A percentile compares a stretch with the other conserved stretches of the same genome.
phyloP scores from a whole-genome alignment of 352 stramenopile species.

The Globisporangium sylvaticum region DNA sequence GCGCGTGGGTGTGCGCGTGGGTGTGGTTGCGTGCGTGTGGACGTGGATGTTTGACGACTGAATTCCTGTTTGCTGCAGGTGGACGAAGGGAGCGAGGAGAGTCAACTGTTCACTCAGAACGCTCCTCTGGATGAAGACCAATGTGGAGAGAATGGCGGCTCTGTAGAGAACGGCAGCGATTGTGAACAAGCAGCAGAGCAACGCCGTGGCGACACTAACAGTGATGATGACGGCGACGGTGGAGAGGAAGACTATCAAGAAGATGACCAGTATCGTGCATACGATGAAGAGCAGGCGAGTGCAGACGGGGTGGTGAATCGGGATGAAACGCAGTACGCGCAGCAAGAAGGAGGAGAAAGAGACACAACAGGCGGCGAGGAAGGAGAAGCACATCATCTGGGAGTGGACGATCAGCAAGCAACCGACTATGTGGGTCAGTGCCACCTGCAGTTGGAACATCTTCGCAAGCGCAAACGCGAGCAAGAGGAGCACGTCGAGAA shows the following conservation, averaged over 20 bases:
- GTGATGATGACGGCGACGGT: not conserved
- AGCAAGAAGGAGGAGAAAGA: not conserved
- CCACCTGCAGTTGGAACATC: not conserved
- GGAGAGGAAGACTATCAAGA: not conserved
- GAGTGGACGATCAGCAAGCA: not conserved
- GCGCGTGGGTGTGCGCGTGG: not conserved
- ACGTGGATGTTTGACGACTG: not conserved
- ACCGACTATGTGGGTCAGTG: conserved; percentile 5
- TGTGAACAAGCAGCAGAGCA: not conserved
- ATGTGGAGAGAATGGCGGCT: not conserved
- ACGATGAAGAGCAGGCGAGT: not conserved
- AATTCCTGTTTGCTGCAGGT: not conserved
- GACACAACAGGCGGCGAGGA: not conserved
- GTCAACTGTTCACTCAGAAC: not conserved
- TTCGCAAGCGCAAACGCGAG: conserved; percentile 9
- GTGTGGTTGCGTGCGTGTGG: not conserved
- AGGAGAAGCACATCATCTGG: not conserved
- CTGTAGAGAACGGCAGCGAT: not conserved
- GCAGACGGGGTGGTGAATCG: not conserved
- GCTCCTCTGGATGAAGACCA: not conserved
- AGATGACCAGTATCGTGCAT: not conserved
- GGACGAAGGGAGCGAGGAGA: conserved; percentile 9
- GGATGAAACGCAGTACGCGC: not conserved
- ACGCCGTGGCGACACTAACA: not conserved
- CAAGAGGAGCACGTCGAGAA: conserved; percentile 4